phyloP scores from a whole-genome alignment of 805 yeast species.

The Candida quercuum region DNA sequence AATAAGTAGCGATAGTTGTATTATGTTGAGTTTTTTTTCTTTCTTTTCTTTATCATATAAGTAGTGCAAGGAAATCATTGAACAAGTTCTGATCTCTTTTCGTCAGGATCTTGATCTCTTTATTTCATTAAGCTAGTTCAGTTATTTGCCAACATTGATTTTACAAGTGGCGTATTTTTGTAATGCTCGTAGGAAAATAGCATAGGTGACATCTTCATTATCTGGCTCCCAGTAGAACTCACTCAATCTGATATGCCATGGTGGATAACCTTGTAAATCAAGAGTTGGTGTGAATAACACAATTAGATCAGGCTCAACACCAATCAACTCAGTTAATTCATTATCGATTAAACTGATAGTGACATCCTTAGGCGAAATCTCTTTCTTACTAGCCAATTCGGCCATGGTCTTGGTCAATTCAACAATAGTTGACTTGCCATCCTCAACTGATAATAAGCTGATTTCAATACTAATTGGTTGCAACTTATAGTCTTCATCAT shows the following conservation, averaged over 20 bases:
- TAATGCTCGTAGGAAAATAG: slow-evolving; percentile 75
- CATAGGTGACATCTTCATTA: slow-evolving; percentile 72
- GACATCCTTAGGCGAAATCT: slow-evolving; percentile 59
- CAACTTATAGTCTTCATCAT: slow-evolving; percentile 27
- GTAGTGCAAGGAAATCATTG: too few species aligned
- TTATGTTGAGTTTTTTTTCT: background rate
- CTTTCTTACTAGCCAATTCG: slow-evolving; percentile 58
- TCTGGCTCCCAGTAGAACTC: slow-evolving; percentile 92
- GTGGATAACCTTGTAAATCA: slow-evolving; percentile 92
- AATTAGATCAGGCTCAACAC: slow-evolving; percentile 89
- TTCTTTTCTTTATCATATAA: too few species aligned
- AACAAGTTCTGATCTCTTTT: too few species aligned
- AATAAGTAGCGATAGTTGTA: too few species aligned
- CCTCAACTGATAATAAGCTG: slow-evolving; percentile 62
- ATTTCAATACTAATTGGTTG: slow-evolving; percentile 51
- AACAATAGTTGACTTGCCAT: slow-evolving; percentile 87
- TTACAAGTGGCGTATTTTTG: slow-evolving; percentile 75
- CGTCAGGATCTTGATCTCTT: too few species aligned
- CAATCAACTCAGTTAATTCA: slow-evolving; percentile 68
- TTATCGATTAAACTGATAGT: slow-evolving; percentile 71
- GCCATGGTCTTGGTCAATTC: slow-evolving; percentile 85
- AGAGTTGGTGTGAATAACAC: slow-evolving; percentile 80
- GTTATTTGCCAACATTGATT: slow-evolving; percentile 82
- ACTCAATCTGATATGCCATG: slow-evolving; percentile 91
- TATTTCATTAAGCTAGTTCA: too few species aligned